Evolutionary conservation across 306 rosid genomes (phyloP), one percentile per base, ranked within the genome.

Genomic region (Quercus cerris): DNA sequence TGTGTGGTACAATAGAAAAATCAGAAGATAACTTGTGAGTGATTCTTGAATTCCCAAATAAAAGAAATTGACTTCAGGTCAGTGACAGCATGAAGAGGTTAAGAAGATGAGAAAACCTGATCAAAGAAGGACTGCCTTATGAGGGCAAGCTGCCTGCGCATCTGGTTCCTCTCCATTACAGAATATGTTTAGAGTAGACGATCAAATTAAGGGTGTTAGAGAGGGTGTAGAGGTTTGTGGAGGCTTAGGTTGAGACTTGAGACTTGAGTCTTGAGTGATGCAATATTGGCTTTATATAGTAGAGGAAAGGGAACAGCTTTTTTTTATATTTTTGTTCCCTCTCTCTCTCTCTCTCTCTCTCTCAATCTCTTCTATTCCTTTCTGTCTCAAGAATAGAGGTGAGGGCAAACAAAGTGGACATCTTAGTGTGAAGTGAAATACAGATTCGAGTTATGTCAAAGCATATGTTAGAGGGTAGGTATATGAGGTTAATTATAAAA

Each of bases 51-150:
- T 23, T 28, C n/a, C 56, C 23, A 64, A 55, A 41, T 27, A 13
- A 44, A 70, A 55, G 7, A 28, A 73, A 33, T 23, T 33, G 56
- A n/a, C 17, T 22, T 19, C 27, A 61, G 67, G 30, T 25, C 6
- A 12, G 67, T 11, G 2, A 56, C 3, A 12, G 41, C 75, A 84
- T 25, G 22, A 27, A 27, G 72, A 70, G 59, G 62, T 62, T 44
- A n/a, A 3, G 35, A 3, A 80, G 35, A 28, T 41, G 75, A 81
- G 52, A 15, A 44, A 67, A 93, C 97, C 97, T 91, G 97, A 70
- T 91, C 94, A 78, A 93, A 93, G 81, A 93, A 85, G 80, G 94
- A 88, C 31, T 93, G 97, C 82, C 92, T 93, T 89, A 87, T 84
- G 38, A 81, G 70, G 55, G 83, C 85, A 76, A 91, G 78, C 73